Base-by-base conservation (phyloP, 1,284 basidiomycete genomes). In the Phylloporus sp. region DNA sequence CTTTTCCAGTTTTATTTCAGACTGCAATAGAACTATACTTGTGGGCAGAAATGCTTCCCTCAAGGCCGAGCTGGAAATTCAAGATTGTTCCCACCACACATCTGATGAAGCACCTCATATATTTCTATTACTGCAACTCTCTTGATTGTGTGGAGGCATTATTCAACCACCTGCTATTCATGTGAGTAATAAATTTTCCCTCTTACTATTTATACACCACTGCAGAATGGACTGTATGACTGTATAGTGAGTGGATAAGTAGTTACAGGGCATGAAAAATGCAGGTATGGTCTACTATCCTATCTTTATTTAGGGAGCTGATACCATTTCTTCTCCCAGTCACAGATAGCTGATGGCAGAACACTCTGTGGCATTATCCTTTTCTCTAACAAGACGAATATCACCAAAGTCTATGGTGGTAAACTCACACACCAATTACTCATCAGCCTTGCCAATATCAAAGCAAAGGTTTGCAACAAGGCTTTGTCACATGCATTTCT, bases 301-400 rank as follows among this genome's bases (percentile, higher is more conserved):
- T n/a, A n/a, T n/a, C n/a, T n/a, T n/a, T n/a, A n/a, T n/a, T n/a
- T n/a, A n/a, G n/a, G n/a, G n/a, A n/a, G 18, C 18, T 42, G 40
- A 42, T 42, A 42, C n/a, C 40, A 13, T 42, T 12, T 15, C 18
- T 51, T 28, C 12, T 24, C 15, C 11, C 20, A 42, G 40, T 12
- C 40, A 42, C 8, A 42, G 40, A 42, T 42, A 10, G 11, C 40
- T 6, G 40, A 10, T 13, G 40, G 40, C 40, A 18, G 11, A 12
- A 22, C 40, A 20, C 40, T 42, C 20, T 42, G 40, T 22, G 40
- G 40, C 40, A 18, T 42, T 18, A 42, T 42, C 40, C 40, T 74
- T 10, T 73, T 77, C 0, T 75, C 74, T 0, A 74, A 79, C 51
- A 79, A 79, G 57, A 79, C 73, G 2, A 70, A 69, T 24, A 72